phyloP scores from a whole-genome alignment of 148 eudicot genomes.

The Talinum fruticosum region DNA sequence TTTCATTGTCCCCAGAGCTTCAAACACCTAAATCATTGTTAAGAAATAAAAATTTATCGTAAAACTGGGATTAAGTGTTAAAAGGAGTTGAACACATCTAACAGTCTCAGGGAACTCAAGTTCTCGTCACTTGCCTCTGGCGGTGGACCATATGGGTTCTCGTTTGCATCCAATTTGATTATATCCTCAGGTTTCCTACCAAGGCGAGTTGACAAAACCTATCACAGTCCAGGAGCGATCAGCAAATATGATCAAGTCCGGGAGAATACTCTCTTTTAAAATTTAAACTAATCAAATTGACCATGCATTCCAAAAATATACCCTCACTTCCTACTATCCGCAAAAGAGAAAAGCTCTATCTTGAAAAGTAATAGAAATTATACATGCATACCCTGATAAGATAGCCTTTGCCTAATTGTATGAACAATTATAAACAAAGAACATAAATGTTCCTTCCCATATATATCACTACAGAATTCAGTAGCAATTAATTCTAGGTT shows the following conservation, averaged over 20 bases:
- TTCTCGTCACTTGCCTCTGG: constrained; percentile 73
- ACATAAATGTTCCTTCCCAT: not conserved
- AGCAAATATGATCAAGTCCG: not conserved
- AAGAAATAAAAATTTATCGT: constrained; percentile 9
- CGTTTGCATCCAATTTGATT: constrained; percentile 90
- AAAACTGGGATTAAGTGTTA: not conserved
- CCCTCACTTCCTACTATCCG: not conserved
- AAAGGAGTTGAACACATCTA: not conserved
- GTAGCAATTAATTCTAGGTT: not conserved
- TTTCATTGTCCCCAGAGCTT: constrained; percentile 79
- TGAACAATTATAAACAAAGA: not conserved
- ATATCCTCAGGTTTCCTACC: constrained; percentile 97
- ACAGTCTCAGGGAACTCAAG: not conserved
- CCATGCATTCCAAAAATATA: not conserved
- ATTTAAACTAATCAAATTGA: not conserved
- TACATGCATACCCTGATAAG: not conserved
- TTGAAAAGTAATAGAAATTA: not conserved
- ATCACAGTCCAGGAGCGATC: not conserved
- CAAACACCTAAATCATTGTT: constrained; percentile 53
- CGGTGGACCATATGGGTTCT: constrained; percentile 97
- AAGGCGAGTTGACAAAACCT: constrained; percentile 93
- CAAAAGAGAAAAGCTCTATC: not conserved
- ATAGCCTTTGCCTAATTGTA: not conserved
- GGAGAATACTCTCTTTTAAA: not conserved
- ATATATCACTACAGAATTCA: not conserved